These are phyloP conservation scores for Globisporangium parvum DNA, from an alignment of 352 stramenopile genomes.

Conservation along the genomic window DNA sequence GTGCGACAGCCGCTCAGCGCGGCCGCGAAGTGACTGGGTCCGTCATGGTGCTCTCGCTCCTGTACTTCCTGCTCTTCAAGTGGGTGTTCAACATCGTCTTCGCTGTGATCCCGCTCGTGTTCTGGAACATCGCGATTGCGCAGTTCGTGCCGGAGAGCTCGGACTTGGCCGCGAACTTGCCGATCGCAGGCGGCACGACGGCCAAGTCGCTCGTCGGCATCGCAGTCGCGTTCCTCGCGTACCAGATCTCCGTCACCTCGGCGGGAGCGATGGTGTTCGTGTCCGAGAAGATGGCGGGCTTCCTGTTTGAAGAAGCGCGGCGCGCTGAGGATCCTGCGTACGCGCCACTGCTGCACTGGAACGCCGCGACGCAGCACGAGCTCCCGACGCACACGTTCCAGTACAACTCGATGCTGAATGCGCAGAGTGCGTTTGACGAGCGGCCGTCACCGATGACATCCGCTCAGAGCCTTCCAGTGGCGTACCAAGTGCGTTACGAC, in stretches of 20 bases:
- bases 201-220: constrained; percentile 34
- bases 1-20: constrained; percentile 1
- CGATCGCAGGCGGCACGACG: constrained; percentile 11
- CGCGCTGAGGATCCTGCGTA: constrained; percentile 11
- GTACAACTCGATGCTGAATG: constrained; percentile 11
- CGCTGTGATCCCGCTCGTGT: constrained; percentile 30
- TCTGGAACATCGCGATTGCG: constrained; percentile 37
- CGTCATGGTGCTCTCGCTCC: constrained; percentile 56
- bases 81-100: constrained; percentile 56
- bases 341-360: constrained; percentile 21
- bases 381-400: constrained; percentile 12
- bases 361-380: constrained; percentile 12
- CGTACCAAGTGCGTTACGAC: constrained; percentile 2
- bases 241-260: constrained; percentile 48
- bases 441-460: neutral
- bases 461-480: constrained; percentile 2
- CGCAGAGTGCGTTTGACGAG: constrained; percentile 8
- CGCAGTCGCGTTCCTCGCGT: constrained; percentile 52
- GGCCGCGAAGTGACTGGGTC: constrained; percentile 44
- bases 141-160: constrained; percentile 28
- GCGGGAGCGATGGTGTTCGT: constrained; percentile 32
- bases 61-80: constrained; percentile 74
- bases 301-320: constrained; percentile 30
- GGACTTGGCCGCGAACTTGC: constrained; percentile 1
- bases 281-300: constrained; percentile 34